Conservation (phyloP, 805 yeast species). For the Starmera caribaea region DNA sequence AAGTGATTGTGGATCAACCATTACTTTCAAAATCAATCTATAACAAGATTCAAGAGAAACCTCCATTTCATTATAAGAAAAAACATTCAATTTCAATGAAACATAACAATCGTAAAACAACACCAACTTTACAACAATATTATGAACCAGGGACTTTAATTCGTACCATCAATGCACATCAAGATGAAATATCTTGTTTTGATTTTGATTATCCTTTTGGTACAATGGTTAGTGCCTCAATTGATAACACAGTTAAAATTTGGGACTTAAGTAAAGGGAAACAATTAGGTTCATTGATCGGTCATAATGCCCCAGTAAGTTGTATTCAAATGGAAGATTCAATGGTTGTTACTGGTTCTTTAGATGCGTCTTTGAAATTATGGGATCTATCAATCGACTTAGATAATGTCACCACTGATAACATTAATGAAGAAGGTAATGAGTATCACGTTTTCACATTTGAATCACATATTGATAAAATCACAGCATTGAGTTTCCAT, state of each 20-base stretch:
- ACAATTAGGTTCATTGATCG: slow-evolving; percentile 42
- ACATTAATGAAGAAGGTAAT: slow-evolving; percentile 16
- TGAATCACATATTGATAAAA: slow-evolving; percentile 57
- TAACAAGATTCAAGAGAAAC: slow-evolving; percentile 29
- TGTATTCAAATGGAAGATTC: slow-evolving; percentile 50
- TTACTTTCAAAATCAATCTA: slow-evolving; percentile 34
- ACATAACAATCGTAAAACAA: slow-evolving; percentile 34
- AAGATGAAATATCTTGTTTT: slow-evolving; percentile 41
- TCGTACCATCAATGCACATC: slow-evolving; percentile 40
- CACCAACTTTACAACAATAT: slow-evolving; percentile 56
- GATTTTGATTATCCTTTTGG: slow-evolving; percentile 74
- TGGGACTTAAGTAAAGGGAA: slow-evolving; percentile 68
- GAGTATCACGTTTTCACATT: slow-evolving; percentile 36
- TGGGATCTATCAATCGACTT: slow-evolving; percentile 39
- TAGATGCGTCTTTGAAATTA: slow-evolving; percentile 51
- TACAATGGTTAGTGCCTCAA: slow-evolving; percentile 64
- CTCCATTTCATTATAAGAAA: slow-evolving; percentile 20
- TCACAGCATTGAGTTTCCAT: slow-evolving; percentile 51
- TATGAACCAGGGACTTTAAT: slow-evolving; percentile 52
- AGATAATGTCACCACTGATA: slow-evolving; percentile 9
- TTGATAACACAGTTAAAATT: slow-evolving; percentile 69
- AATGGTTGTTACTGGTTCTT: slow-evolving; percentile 44
- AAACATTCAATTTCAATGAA: slow-evolving; percentile 7
- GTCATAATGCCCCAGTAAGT: slow-evolving; percentile 50
- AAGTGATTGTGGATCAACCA: slow-evolving; percentile 15